Percentiles rank a stretch among this genome's conserved stretches.
Evolutionary conservation across 2,329 filamentous ascomycete genomes (phyloP).

Genomic region (Xylaria sp.): DNA sequence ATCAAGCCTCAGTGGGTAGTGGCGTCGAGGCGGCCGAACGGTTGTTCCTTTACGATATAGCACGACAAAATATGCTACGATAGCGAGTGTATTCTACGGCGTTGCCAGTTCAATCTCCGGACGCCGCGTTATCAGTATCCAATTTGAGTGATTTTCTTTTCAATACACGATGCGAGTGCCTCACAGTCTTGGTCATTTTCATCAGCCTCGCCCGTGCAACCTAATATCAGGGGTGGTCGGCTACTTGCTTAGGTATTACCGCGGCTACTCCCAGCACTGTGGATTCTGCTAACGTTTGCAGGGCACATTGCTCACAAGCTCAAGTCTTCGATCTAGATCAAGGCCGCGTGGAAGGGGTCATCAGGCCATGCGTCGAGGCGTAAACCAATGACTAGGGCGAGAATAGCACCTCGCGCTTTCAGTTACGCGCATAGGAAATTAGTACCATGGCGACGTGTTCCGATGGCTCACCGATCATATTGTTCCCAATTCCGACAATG

Average conservation of each 20-base stretch:
- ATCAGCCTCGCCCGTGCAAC: constrained; percentile 18
- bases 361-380: constrained; percentile 24
- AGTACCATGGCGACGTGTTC: not conserved
- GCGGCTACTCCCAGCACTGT: constrained; percentile 9
- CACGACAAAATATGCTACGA: constrained; percentile 1
- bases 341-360: constrained; percentile 34
- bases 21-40: constrained; percentile 7
- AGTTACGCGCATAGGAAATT: constrained; percentile 25
- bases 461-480: not conserved
- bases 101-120: constrained; percentile 3
- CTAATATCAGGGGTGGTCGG: constrained; percentile 10
- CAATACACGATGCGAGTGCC: not conserved
- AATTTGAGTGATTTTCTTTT: constrained; percentile 28
- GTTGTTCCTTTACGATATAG: constrained; percentile 15
- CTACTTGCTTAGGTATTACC: constrained; percentile 2
- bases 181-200: constrained; percentile 1
- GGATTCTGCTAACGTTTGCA: constrained; percentile 11
- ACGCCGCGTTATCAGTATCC: constrained; percentile 25
- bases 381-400: constrained; percentile 18
- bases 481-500: constrained; percentile 1
- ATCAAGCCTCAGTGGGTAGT: constrained; percentile 10
- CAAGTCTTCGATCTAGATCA: constrained; percentile 22
- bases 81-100: not conserved
- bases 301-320: not conserved
- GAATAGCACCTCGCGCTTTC: not conserved